Evolutionary conservation across 345 rosid species (phyloP).

Genomic region (Psidium guajava): DNA sequence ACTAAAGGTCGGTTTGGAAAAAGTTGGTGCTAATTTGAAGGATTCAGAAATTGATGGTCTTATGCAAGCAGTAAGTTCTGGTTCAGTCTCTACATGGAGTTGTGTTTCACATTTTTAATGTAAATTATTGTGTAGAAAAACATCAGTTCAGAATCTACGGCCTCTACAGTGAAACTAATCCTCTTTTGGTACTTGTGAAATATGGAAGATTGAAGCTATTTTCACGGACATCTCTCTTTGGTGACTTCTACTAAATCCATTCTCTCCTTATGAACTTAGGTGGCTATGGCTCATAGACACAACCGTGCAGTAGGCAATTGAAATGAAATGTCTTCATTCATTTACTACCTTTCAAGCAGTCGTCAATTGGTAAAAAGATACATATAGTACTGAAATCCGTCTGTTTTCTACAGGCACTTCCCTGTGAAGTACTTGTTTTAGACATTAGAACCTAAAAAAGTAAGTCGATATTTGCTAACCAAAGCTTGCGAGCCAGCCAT

Average conservation of each 20-base stretch:
- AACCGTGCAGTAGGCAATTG: background rate
- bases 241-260: background rate
- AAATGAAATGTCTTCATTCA: background rate
- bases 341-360: background rate
- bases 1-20: constrained; percentile 67
- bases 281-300: background rate
- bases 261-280: background rate
- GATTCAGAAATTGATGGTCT: constrained; percentile 58
- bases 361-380: background rate
- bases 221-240: background rate
- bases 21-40: constrained; percentile 66
- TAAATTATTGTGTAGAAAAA: background rate
- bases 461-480: background rate
- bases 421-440: background rate
- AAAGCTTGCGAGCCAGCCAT: background rate
- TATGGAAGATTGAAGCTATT: background rate
- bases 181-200: background rate
- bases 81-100: background rate
- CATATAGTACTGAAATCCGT: background rate
- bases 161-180: background rate
- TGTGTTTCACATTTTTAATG: background rate
- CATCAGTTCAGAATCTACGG: background rate
- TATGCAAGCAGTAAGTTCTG: constrained; percentile 74
- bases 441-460: background rate
- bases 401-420: background rate